Percentiles rank a stretch among this genome's conserved stretches.
phyloP scores from a whole-genome alignment of 768 basidiomycete species.

The Pilatotrama ljubarskyi region DNA sequence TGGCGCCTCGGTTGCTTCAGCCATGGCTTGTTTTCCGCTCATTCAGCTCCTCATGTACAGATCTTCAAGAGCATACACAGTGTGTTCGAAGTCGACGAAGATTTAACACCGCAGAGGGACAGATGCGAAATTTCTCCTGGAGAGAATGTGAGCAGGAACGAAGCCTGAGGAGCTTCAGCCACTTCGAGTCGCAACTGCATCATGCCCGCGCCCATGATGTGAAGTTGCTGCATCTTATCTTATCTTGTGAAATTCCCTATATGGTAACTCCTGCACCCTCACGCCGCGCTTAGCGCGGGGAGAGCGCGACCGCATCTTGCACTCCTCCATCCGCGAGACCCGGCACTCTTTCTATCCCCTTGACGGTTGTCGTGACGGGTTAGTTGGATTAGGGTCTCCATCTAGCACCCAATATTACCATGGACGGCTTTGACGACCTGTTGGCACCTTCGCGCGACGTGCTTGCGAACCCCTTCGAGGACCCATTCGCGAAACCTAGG shows the following conservation, averaged over 20 bases:
- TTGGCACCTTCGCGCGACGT: slow-evolving; percentile 54
- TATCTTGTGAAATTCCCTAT: not conserved
- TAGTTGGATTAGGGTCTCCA: not conserved
- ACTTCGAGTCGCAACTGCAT: not conserved
- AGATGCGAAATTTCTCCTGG: no score
- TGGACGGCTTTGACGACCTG: slow-evolving; percentile 82
- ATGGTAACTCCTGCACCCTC: no score
- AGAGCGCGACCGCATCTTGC: no score
- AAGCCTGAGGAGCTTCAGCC: slow-evolving; percentile 4
- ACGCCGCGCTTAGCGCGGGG: no score
- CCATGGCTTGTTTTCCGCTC: slow-evolving; percentile 10
- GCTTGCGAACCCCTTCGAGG: slow-evolving; percentile 77
- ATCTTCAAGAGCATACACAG: no score
- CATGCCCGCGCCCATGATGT: not conserved
- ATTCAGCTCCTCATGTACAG: slow-evolving; percentile 6
- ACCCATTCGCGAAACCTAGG: slow-evolving; percentile 63
- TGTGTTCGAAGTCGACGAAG: no score
- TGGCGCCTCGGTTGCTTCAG: slow-evolving; percentile 17
- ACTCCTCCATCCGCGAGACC: no score
- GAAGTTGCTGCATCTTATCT: not conserved
- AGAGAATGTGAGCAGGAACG: not conserved
- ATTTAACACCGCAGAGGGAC: no score
- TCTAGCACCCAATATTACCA: slow-evolving; percentile 28
- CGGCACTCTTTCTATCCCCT: no score
- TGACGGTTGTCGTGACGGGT: not conserved